Base-by-base conservation (phyloP, 345 rosid genomes). In the Streptanthus diversifolius region DNA sequence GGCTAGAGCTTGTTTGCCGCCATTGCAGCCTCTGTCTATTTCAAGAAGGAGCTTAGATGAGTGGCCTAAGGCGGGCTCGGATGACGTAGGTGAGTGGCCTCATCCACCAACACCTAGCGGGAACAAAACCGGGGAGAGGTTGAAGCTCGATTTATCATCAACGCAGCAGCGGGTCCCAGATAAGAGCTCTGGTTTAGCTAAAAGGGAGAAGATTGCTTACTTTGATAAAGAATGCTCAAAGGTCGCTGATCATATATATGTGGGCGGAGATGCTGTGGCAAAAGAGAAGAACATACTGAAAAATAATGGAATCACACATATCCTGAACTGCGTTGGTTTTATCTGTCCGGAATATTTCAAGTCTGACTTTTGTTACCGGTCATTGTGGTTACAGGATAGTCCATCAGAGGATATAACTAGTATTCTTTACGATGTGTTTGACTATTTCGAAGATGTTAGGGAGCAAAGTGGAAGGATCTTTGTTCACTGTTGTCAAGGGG, bases 331-430 rank as follows among this genome's bases (percentile, higher is more conserved):
- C 22, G 99, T 90, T 66, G 99, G 99, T 51, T 95, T 95, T 75
- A 92, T 92, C 54, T 95, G 99, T 83, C 97, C 98, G 0, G 99
- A 95, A 73, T 95, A 95, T 80, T 90, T 88, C 85, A 95, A 84
- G 85, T 84, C 83, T 11, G 97, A 92, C 51, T 92, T 92, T 77
- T 82, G 86, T 30, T 95, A 95, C 80, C 87, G 96, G 80, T 92
- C 99, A 6, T 57, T 95, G 82, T 95, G 99, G 99, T 81, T 95
- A 85, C 98, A 89, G 79, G 99, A 95, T 69, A 90, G 92, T 83
- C 99, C 99, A 0, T 84, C 98, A 0, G 99, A 95, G 89, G 99
- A 95, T 73, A 95, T 95, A 49, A 95, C 99, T 39, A 90, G 99
- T 78, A 95, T 95, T 47, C 84, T 95, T 12, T 95, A 95, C 56